These are phyloP conservation scores for Erodium texanum DNA, from an alignment of 441 rosid genomes.

Conservation along the genomic window DNA sequence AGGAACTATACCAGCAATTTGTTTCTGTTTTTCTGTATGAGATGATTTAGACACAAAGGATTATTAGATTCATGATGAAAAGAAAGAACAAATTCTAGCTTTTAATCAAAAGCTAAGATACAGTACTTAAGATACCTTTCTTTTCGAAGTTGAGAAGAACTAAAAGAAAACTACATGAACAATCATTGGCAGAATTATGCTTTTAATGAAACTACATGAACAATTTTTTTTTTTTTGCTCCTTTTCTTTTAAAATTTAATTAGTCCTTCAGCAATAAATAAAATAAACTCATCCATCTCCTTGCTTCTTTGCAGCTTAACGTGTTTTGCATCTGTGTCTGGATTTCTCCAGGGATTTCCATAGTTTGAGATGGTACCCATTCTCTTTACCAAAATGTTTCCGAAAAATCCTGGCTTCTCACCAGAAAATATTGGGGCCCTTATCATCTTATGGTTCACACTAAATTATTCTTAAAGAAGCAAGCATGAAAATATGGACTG, in stretches of 20 bases:
- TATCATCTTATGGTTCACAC: neutral
- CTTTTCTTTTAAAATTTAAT: neutral
- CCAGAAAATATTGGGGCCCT: neutral
- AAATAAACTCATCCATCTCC: neutral
- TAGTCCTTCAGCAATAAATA: neutral
- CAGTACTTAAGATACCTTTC: neutral
- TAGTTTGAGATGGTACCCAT: neutral
- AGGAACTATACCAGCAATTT: constrained; percentile 66
- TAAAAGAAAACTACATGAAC: neutral
- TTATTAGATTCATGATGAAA: neutral
- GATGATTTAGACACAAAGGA: constrained; percentile 4
- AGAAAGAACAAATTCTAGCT: no score
- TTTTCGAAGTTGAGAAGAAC: constrained; percentile 10
- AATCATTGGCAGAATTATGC: neutral
- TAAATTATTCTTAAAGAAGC: neutral
- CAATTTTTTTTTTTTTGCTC: no score
- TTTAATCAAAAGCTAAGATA: no score
- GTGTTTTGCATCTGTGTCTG: neutral
- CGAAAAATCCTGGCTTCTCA: neutral
- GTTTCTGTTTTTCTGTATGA: constrained; percentile 55
- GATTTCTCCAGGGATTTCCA: neutral
- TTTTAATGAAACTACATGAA: neutral
- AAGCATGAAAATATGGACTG: neutral
- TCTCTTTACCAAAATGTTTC: neutral
- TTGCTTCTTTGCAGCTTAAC: constrained; percentile 7